Conservation (phyloP, 257 asterid genomes). For the Ajuga chamaepitys region DNA sequence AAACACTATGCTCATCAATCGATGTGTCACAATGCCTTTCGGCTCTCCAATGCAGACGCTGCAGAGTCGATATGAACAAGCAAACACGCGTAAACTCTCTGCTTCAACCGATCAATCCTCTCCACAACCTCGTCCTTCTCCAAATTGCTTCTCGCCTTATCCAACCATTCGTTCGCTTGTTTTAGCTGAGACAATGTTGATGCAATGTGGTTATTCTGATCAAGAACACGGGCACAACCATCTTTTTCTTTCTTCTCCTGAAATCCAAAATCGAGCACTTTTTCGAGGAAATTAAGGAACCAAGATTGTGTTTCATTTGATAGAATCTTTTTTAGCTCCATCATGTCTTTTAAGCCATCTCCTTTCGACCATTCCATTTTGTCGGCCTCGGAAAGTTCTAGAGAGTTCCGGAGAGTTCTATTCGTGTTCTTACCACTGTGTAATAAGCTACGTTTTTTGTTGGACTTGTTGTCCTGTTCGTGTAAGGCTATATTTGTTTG, state of each 20-base stretch:
- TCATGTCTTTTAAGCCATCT: slow-evolving; percentile 37
- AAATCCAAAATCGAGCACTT: slow-evolving; percentile 65
- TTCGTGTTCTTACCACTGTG: slow-evolving; percentile 14
- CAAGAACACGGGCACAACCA: slow-evolving; percentile 17
- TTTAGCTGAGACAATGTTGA: slow-evolving; percentile 65
- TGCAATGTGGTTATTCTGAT: slow-evolving; percentile 59
- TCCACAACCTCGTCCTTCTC: slow-evolving; percentile 35
- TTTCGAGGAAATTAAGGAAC: slow-evolving; percentile 70
- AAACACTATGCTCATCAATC: background rate
- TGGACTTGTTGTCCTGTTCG: slow-evolving; percentile 40
- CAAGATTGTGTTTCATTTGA: slow-evolving; percentile 46
- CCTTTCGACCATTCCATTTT: slow-evolving; percentile 71
- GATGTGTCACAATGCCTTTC: slow-evolving; percentile 26
- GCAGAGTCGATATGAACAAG: slow-evolving; percentile 77
- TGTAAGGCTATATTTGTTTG: slow-evolving; percentile 23
- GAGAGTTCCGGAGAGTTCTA: slow-evolving; percentile 21
- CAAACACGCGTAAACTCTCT: slow-evolving; percentile 71
- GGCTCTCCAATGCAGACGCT: slow-evolving; percentile 66
- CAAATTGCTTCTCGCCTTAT: slow-evolving; percentile 31
- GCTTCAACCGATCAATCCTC: slow-evolving; percentile 61
- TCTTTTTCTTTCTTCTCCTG: slow-evolving; percentile 44
- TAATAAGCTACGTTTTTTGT: slow-evolving; percentile 20
- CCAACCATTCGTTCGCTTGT: slow-evolving; percentile 75
- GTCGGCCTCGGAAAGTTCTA: slow-evolving; percentile 30
- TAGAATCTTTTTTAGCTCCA: slow-evolving; percentile 42